phyloP scores from a whole-genome alignment of 345 rosid genomes.

The Sisymbrium irio region DNA sequence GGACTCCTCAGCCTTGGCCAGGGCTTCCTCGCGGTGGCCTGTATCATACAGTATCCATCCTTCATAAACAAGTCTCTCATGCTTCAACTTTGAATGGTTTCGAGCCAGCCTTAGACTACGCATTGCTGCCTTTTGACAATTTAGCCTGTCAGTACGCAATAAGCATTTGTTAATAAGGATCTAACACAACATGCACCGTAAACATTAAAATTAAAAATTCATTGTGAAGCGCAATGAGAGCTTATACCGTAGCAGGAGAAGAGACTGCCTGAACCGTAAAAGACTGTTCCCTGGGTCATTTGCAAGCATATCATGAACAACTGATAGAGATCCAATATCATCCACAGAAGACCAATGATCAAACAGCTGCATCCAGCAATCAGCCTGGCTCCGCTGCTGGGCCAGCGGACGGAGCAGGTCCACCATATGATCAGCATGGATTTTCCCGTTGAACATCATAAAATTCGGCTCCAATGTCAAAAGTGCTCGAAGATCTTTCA shows the following conservation, averaged over 20 bases:
- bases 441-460: slow-evolving; percentile 68
- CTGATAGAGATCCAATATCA: slow-evolving; percentile 91
- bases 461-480: slow-evolving; percentile 78
- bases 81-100: slow-evolving; percentile 71
- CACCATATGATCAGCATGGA: slow-evolving; percentile 69
- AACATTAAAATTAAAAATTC: background rate
- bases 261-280: slow-evolving; percentile 84
- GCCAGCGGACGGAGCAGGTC: slow-evolving; percentile 69
- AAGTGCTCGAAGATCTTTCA: slow-evolving; percentile 79
- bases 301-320: slow-evolving; percentile 87
- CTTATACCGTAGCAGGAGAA: slow-evolving; percentile 73
- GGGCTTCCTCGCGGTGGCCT: slow-evolving; percentile 92
- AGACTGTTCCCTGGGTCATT: slow-evolving; percentile 91
- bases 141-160: slow-evolving; percentile 52
- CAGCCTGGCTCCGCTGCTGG: slow-evolving; percentile 82
- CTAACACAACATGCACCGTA: slow-evolving; percentile 2
- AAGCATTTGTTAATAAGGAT: background rate
- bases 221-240: background rate
- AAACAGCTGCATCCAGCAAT: slow-evolving; percentile 95
- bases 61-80: slow-evolving; percentile 92
- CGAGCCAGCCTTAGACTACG: slow-evolving; percentile 81
- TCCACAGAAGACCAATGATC: slow-evolving; percentile 96
- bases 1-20: slow-evolving; percentile 90
- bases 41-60: slow-evolving; percentile 96
- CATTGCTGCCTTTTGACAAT: slow-evolving; percentile 96